These are phyloP conservation scores for Cercospora berteroae DNA, from an alignment of 2,329 filamentous ascomycete species.

Conservation along the genomic window DNA sequence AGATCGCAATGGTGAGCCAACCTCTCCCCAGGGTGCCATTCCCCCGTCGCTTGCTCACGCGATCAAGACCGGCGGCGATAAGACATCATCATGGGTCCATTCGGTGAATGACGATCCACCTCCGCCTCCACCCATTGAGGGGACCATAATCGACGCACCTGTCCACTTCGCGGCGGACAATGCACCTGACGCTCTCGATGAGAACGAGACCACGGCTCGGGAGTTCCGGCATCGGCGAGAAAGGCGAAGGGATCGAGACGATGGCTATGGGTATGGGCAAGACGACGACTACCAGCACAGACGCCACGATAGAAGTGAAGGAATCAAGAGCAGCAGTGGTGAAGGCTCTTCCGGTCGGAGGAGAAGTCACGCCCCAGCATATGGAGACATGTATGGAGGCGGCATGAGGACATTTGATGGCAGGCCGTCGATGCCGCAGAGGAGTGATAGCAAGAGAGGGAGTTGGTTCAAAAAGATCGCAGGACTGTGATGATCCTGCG, in stretches of 20 bases:
- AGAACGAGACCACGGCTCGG: constrained; percentile 34
- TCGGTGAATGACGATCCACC: constrained; percentile 48
- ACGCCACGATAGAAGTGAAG: constrained; percentile 26
- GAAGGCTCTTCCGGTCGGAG: constrained; percentile 29
- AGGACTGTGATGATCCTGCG: constrained; percentile 20
- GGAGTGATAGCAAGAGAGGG: constrained; percentile 38
- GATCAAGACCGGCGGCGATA: constrained; percentile 42
- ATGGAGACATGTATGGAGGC: constrained; percentile 36
- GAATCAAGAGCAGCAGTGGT: constrained; percentile 37
- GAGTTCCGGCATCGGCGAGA: constrained; percentile 32
- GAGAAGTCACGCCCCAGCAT: constrained; percentile 31
- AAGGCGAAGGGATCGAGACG: constrained; percentile 25
- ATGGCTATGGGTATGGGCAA: constrained; percentile 25
- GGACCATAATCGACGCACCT: constrained; percentile 48
- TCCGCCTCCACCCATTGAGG: constrained; percentile 46
- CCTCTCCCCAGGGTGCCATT: constrained; percentile 20
- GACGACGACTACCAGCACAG: constrained; percentile 29
- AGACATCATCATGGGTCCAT: constrained; percentile 52
- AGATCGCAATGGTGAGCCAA: constrained; percentile 40
- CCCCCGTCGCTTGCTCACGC: constrained; percentile 31
- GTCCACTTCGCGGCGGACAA: constrained; percentile 32
- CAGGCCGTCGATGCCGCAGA: constrained; percentile 37
- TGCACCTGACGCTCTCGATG: constrained; percentile 27
- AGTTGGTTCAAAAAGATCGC: constrained; percentile 52
- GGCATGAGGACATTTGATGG: constrained; percentile 44